Conservation (phyloP, 441 rosid species). For the Melastoma candidum region DNA sequence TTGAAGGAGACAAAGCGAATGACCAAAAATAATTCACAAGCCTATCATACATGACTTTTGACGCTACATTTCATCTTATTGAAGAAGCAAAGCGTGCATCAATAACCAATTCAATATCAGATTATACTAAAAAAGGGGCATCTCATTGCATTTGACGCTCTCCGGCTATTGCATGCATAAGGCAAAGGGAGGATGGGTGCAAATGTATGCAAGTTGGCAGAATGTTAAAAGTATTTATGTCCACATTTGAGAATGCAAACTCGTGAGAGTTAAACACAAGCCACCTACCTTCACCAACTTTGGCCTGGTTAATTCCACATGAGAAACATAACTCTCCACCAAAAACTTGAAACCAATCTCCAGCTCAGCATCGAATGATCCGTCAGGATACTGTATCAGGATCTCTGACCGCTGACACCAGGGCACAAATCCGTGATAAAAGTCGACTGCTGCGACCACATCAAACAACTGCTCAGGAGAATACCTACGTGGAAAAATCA, state of each 20-base stretch:
- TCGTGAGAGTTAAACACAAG: not conserved
- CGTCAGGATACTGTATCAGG: slow-evolving; percentile 54
- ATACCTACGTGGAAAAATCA: slow-evolving; percentile 35
- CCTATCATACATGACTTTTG: too few species aligned
- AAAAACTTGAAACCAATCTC: slow-evolving; percentile 95
- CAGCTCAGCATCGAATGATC: slow-evolving; percentile 87
- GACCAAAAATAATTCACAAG: too few species aligned
- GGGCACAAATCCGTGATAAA: slow-evolving; percentile 94
- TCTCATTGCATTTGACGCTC: too few species aligned
- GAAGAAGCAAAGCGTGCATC: too few species aligned
- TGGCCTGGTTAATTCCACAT: slow-evolving; percentile 62
- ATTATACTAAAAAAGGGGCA: too few species aligned
- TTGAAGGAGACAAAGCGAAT: too few species aligned
- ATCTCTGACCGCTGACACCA: slow-evolving; percentile 98
- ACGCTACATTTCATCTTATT: too few species aligned
- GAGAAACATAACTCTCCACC: slow-evolving; percentile 87
- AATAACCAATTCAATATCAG: too few species aligned
- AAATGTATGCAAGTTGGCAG: too few species aligned
- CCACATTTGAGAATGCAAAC: not conserved
- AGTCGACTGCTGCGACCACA: slow-evolving; percentile 94
- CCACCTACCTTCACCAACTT: slow-evolving; percentile 54
- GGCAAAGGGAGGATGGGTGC: too few species aligned
- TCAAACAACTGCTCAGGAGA: slow-evolving; percentile 85
- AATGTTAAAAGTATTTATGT: too few species aligned
- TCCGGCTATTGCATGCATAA: too few species aligned